phyloP scores from a whole-genome alignment of 768 basidiomycete species.

The Chalciporus piperatus region DNA sequence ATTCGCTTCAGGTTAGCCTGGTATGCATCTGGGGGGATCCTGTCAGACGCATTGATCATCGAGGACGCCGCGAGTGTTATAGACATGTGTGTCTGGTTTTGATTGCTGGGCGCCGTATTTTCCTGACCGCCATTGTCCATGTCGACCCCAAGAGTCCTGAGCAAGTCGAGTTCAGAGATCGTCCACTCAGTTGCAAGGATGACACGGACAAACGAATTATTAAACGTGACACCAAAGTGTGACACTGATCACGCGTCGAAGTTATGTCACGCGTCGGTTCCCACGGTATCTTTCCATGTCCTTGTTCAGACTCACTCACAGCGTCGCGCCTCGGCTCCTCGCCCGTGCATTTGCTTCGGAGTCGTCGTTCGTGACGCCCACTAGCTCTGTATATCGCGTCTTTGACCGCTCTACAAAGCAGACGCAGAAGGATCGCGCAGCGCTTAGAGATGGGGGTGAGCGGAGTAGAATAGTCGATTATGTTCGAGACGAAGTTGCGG shows the following conservation, averaged over 20 bases:
- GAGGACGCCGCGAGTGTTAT: constrained; percentile 23
- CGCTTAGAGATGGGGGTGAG: constrained; percentile 49
- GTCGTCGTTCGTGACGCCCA: constrained; percentile 40
- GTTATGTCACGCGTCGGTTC: constrained; percentile 13
- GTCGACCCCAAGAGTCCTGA: neutral
- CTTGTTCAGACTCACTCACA: constrained; percentile 1
- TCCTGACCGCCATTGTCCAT: constrained; percentile 15
- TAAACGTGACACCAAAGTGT: neutral
- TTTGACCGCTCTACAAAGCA: constrained; percentile 84
- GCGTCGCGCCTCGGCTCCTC: constrained; percentile 6
- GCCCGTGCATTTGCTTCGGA: constrained; percentile 49
- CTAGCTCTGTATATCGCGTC: constrained; percentile 60
- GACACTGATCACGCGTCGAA: constrained; percentile 10
- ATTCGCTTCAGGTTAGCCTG: constrained; percentile 24
- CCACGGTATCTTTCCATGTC: constrained; percentile 14
- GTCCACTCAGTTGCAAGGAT: neutral
- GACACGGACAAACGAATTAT: neutral
- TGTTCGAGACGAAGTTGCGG: constrained; percentile 85
- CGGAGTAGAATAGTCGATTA: constrained; percentile 85
- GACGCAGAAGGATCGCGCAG: constrained; percentile 76
- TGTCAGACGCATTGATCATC: constrained; percentile 23
- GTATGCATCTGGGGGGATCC: constrained; percentile 20
- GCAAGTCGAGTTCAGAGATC: neutral
- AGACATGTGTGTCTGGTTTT: constrained; percentile 7
- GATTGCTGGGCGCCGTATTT: constrained; percentile 3